Base-by-base conservation (phyloP, 163 green algal species). In the Dunaliella salina region DNA sequence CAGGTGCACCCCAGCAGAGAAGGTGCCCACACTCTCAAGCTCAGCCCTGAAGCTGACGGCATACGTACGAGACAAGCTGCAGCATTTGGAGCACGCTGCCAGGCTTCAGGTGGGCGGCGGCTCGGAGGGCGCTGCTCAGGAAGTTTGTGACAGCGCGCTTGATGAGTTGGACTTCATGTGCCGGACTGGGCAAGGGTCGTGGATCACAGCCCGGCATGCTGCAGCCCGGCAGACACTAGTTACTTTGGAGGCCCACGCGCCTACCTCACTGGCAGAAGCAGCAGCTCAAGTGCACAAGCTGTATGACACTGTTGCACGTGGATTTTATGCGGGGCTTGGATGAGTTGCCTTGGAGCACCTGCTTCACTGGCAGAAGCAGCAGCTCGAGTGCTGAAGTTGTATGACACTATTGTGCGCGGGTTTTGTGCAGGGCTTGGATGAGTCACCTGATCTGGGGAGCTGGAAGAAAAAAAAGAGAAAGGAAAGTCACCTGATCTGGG, bases 1-100 rank as follows among this genome's bases (percentile, higher is more conserved):
- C 85, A 91, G 88, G 33, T 88, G 50, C 83, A 83, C 88, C 4
- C 88, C 88, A 22, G 59, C 59, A 15, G 87, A 89, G 69, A 91
- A 91, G 88, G 88, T 91, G 33, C 35, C 82, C 17, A 91, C 88
- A 50, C 88, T 91, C 24, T 75, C 63, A 15, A 75, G 63, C 63
- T 75, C 63, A 26, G 20, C 63, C 22, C 63, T 75, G 63, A 26
- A 29, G 1, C 63, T 30, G 63, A 75, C 63, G 11, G 63, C 63
- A 75, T 12, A 75, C 11, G 24, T 75, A 1, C 63, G 63, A 30
- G 63, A 75, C 63, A 26, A 29, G 63, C 63, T 75, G 22, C 40
- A 50, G 40, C 40, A 50, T 50, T 50, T 50, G 40, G 40, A 50
- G 40, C 4, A 50, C 40, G 8, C 40, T 8, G 40, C 40, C 40